Conservation (phyloP, 768 basidiomycete species). For the Leccinum disarticulatum region DNA sequence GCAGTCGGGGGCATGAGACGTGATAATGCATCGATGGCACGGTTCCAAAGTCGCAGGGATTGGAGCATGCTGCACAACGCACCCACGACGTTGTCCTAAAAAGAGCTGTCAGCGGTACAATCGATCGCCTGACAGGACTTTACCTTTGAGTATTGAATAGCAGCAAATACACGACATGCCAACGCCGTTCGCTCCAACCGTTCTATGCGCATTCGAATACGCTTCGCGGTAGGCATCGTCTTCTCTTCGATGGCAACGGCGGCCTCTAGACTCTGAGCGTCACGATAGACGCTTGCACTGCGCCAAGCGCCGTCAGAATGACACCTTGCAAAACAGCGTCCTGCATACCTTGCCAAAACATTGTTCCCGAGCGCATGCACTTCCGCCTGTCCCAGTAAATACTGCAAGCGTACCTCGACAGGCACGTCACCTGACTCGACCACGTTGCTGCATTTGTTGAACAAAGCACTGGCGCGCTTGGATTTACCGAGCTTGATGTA, state of each 20-base stretch:
- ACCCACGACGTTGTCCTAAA: constrained; percentile 59
- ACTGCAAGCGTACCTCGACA: constrained; percentile 50
- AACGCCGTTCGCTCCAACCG: constrained; percentile 68
- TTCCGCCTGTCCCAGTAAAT: constrained; percentile 67
- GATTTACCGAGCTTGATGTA: constrained; percentile 76
- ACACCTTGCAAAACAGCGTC: neutral
- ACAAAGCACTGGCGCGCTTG: constrained; percentile 64
- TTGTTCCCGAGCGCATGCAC: constrained; percentile 62
- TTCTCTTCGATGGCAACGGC: constrained; percentile 45
- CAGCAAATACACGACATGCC: constrained; percentile 67
- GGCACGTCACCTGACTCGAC: constrained; percentile 48
- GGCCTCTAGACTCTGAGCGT: constrained; percentile 53
- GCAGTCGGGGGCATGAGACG: constrained; percentile 46
- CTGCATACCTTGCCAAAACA: constrained; percentile 53
- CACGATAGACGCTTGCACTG: constrained; percentile 56
- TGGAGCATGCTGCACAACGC: constrained; percentile 63
- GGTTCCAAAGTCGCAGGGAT: constrained; percentile 76
- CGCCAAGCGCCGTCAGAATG: neutral
- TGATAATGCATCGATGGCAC: constrained; percentile 66
- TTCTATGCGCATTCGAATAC: constrained; percentile 58
- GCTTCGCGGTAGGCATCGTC: constrained; percentile 48
- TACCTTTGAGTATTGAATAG: constrained; percentile 69
- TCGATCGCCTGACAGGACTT: neutral
- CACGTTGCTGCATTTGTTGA: constrained; percentile 52
- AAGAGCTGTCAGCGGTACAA: neutral